phyloP scores from a whole-genome alignment of 2,329 filamentous ascomycete species.

The Alternaria gansuensis region DNA sequence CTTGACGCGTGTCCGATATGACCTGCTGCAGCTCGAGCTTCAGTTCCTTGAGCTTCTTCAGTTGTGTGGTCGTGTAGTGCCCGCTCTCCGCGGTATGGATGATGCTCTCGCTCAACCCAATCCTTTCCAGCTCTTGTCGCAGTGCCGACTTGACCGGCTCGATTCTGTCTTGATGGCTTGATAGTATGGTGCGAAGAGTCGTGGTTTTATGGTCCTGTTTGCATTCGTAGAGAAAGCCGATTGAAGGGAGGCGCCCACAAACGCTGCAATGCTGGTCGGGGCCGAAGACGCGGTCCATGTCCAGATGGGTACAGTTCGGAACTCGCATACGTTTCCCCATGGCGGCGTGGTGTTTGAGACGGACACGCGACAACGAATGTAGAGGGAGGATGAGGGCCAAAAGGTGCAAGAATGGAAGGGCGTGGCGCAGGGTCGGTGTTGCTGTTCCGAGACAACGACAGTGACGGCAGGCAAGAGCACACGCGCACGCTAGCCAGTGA shows the following conservation, averaged over 20 bases:
- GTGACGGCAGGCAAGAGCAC: slow-evolving; percentile 9
- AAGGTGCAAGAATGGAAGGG: slow-evolving; percentile 8
- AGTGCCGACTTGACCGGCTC: slow-evolving; percentile 27
- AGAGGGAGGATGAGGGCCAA: not conserved
- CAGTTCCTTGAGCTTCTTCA: slow-evolving; percentile 43
- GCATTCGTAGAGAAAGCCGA: slow-evolving; percentile 80
- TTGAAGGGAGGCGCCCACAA: slow-evolving; percentile 65
- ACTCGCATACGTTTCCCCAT: slow-evolving; percentile 33
- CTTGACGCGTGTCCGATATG: slow-evolving; percentile 37
- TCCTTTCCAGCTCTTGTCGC: slow-evolving; percentile 39
- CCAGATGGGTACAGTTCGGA: slow-evolving; percentile 70
- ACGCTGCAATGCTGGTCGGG: slow-evolving; percentile 61
- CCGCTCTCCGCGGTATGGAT: slow-evolving; percentile 48
- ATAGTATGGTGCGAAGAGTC: slow-evolving; percentile 20
- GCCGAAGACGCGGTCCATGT: slow-evolving; percentile 72
- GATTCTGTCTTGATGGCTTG: not conserved
- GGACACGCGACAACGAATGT: not conserved
- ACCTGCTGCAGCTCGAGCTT: slow-evolving; percentile 44
- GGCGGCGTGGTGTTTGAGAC: slow-evolving; percentile 27
- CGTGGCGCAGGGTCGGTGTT: slow-evolving; percentile 2
- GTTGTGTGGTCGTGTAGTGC: slow-evolving; percentile 45
- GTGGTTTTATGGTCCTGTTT: slow-evolving; percentile 63
- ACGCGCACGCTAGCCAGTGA: not conserved
- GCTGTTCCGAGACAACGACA: slow-evolving; percentile 1
- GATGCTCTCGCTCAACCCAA: slow-evolving; percentile 47